Conservation (phyloP, 139 green algal species). For the Chlorella sp. region DNA sequence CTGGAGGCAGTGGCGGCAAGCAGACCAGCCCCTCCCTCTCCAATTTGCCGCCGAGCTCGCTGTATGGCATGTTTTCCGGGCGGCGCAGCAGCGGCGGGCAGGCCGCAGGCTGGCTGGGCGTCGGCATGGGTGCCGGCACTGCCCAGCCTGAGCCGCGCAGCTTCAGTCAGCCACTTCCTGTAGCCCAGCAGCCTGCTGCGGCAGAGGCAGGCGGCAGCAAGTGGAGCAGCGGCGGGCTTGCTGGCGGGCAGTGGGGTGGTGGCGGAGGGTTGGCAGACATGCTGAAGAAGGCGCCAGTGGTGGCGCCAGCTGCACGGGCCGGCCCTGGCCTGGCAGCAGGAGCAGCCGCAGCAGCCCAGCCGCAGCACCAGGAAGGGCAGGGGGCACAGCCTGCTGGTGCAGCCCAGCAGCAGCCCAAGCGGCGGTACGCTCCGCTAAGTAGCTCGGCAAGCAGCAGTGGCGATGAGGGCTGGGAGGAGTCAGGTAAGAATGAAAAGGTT, state of each 20-base stretch:
- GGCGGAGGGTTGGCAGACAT: background rate
- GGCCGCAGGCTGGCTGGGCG: background rate
- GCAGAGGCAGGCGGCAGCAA: background rate
- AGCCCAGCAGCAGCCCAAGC: background rate
- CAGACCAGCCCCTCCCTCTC: background rate
- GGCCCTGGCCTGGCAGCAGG: background rate
- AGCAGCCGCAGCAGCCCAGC: background rate
- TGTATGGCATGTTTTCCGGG: slow-evolving; percentile 15
- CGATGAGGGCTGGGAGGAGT: background rate
- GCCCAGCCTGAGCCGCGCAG: background rate
- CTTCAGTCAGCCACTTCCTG: background rate
- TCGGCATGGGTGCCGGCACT: background rate
- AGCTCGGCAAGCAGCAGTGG: background rate
- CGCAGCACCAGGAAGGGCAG: background rate
- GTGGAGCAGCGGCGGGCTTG: background rate
- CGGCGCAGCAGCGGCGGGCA: slow-evolving; percentile 5
- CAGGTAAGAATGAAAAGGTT: background rate
- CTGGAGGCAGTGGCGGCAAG: background rate
- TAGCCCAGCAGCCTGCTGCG: background rate
- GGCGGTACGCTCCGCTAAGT: background rate
- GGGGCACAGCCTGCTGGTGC: background rate
- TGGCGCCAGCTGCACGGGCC: no score
- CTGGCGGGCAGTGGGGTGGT: background rate
- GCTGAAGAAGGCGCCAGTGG: no score
- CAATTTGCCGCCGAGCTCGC: background rate